Evolutionary conservation across 768 basidiomycete species (phyloP).

Genomic region (Clavulina sp.): DNA sequence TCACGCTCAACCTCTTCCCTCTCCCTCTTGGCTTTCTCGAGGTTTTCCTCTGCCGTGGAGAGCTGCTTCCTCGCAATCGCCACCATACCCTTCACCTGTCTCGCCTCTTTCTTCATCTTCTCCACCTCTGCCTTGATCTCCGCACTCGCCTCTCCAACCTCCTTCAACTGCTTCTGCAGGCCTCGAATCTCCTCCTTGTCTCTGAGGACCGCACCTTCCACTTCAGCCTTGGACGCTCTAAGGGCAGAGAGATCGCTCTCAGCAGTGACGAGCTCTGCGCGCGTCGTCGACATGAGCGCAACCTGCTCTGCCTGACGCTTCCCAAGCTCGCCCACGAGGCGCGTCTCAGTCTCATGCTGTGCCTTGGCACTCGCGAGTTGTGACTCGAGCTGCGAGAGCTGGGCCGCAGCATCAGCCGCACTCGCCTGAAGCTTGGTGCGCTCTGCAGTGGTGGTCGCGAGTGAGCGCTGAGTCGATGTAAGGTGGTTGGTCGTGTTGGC

Average conservation of each 20-base stretch:
- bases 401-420: slow-evolving; percentile 47
- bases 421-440: slow-evolving; percentile 46
- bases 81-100: slow-evolving; percentile 88
- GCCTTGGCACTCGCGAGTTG: slow-evolving; percentile 72
- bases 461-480: slow-evolving; percentile 54
- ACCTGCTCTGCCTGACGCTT: slow-evolving; percentile 52
- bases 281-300: slow-evolving; percentile 49
- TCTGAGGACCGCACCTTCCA: slow-evolving; percentile 67
- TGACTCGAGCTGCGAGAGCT: slow-evolving; percentile 64
- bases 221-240: slow-evolving; percentile 76
- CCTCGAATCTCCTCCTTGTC: slow-evolving; percentile 92
- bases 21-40: slow-evolving; percentile 51
- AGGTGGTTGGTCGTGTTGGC: slow-evolving; percentile 79
- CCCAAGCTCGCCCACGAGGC: slow-evolving; percentile 44
- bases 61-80: slow-evolving; percentile 94
- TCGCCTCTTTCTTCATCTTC: slow-evolving; percentile 79
- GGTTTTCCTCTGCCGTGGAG: slow-evolving; percentile 62
- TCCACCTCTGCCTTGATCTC: slow-evolving; percentile 58
- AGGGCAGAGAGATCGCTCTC: slow-evolving; percentile 87
- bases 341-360: slow-evolving; percentile 71
- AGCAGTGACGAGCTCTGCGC: slow-evolving; percentile 66
- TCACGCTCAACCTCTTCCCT: slow-evolving; percentile 36
- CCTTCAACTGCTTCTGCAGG: slow-evolving; percentile 68
- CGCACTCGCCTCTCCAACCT: slow-evolving; percentile 57
- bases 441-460: slow-evolving; percentile 48